Conservation (phyloP, 2,329 filamentous ascomycete genomes). For the Aspergillus sp. region DNA sequence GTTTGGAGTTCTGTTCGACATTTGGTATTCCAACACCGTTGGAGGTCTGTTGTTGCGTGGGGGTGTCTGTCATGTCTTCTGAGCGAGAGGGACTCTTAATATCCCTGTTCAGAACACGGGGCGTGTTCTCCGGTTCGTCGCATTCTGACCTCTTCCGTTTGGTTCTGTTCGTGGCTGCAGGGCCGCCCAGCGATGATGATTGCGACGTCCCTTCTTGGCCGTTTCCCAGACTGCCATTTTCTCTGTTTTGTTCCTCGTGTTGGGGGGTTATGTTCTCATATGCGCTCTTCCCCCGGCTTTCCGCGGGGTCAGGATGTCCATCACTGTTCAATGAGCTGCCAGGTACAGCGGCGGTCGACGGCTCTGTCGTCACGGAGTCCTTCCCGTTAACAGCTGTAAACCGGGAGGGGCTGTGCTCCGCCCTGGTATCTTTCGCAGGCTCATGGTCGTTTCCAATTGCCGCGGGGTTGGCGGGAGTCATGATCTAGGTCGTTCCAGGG, state of each 20-base stretch:
- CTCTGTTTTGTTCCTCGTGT: constrained; percentile 47
- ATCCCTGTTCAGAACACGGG: constrained; percentile 34
- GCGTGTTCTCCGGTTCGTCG: constrained; percentile 43
- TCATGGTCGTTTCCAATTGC: constrained; percentile 34
- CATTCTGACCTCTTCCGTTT: constrained; percentile 68
- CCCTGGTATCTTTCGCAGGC: constrained; percentile 32
- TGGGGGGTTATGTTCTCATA: constrained; percentile 22
- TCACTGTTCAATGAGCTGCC: constrained; percentile 18
- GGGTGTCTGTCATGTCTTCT: constrained; percentile 31
- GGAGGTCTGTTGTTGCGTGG: constrained; percentile 17
- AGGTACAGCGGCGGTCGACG: constrained; percentile 11
- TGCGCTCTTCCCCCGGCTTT: constrained; percentile 17
- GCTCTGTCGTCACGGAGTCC: constrained; percentile 23
- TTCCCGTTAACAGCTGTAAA: constrained; percentile 49
- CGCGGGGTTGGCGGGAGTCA: constrained; percentile 37
- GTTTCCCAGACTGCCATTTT: constrained; percentile 43
- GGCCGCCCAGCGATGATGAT: constrained; percentile 22
- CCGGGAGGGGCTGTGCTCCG: constrained; percentile 43
- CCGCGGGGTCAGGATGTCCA: constrained; percentile 19
- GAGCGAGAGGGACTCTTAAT: constrained; percentile 39
- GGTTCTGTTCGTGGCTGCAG: constrained; percentile 48
- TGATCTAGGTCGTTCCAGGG: constrained; percentile 13
- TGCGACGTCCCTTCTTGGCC: constrained; percentile 23
- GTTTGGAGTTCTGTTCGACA: constrained; percentile 20
- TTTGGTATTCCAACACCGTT: constrained; percentile 20